These are phyloP conservation scores for Colletotrichum sojae DNA, from an alignment of 2,329 filamentous ascomycete genomes.

Conservation along the genomic window DNA sequence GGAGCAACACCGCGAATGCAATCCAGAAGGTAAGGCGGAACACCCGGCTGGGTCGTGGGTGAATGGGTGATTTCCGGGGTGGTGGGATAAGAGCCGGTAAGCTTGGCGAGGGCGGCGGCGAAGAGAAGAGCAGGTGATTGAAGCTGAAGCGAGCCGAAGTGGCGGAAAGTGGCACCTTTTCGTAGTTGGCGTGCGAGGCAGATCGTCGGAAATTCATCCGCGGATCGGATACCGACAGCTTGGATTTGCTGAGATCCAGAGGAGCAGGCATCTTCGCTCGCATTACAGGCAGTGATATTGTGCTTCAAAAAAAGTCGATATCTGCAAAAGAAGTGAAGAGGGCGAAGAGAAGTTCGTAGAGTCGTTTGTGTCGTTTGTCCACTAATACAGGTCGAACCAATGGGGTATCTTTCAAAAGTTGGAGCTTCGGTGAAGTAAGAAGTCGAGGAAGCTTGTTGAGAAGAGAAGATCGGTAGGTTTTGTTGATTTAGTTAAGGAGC, in stretches of 20 bases:
- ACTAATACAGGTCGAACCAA: constrained; percentile 26
- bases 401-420: constrained; percentile 37
- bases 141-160: constrained; percentile 76
- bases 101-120: constrained; percentile 78
- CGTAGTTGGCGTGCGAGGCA: constrained; percentile 67
- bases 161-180: constrained; percentile 69
- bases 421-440: constrained; percentile 24
- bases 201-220: constrained; percentile 72
- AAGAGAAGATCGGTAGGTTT: constrained; percentile 30
- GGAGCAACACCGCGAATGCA: constrained; percentile 61
- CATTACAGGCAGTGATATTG: constrained; percentile 33
- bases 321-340: constrained; percentile 18
- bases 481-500: constrained; percentile 30
- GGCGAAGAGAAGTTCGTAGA: constrained; percentile 28
- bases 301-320: constrained; percentile 15
- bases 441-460: constrained; percentile 23
- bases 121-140: constrained; percentile 76
- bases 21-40: constrained; percentile 70
- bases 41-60: constrained; percentile 71
- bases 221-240: constrained; percentile 68
- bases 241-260: constrained; percentile 61
- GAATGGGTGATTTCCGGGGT: constrained; percentile 72
- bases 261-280: constrained; percentile 59
- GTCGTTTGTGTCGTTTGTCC: constrained; percentile 30
- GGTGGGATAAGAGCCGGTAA: constrained; percentile 78